A percentile compares a stretch with the other conserved stretches of the same genome.
phyloP scores from a whole-genome alignment of 441 rosid species.

The Jatropha multifida region DNA sequence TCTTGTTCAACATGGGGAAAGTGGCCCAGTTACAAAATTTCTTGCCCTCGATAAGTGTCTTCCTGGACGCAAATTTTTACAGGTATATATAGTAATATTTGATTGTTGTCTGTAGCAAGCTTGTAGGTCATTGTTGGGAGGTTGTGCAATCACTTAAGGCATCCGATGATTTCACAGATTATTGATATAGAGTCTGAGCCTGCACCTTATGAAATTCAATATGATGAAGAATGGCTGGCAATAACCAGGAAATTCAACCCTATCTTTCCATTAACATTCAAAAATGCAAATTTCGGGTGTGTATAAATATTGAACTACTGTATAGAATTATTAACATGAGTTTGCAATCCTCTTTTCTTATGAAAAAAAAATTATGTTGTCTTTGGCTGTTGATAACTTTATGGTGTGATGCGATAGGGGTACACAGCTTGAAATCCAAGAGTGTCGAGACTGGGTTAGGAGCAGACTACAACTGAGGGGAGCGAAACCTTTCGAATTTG shows the following conservation, averaged over 20 bases:
- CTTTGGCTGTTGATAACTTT: conserved; percentile 8
- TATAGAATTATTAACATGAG: neutral
- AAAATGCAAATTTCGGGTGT: conserved; percentile 54
- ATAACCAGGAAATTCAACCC: conserved; percentile 64
- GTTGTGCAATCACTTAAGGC: conserved; percentile 26
- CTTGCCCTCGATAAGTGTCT: conserved; percentile 91
- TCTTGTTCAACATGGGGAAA: conserved; percentile 73
- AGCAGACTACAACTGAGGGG: conserved; percentile 62
- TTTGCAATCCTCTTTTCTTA: neutral
- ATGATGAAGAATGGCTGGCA: conserved; percentile 91
- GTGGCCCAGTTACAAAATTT: conserved; percentile 70
- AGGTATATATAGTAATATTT: conserved; percentile 39
- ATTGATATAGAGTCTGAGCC: conserved; percentile 77
- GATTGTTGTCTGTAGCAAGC: conserved; percentile 17
- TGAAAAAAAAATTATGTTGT: neutral
- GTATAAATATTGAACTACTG: neutral
- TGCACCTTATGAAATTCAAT: conserved; percentile 70
- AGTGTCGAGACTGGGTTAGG: conserved; percentile 66
- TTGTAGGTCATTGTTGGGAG: conserved; percentile 18
- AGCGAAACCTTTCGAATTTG: conserved; percentile 69
- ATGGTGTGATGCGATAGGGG: conserved; percentile 34
- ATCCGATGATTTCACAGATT: conserved; percentile 45
- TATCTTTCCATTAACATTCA: conserved; percentile 57
- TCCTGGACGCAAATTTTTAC: conserved; percentile 70
- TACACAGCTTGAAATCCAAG: conserved; percentile 48